Evolutionary conservation across 2,329 filamentous ascomycete species (phyloP).

Genomic region (Colletotrichum orbiculare): DNA sequence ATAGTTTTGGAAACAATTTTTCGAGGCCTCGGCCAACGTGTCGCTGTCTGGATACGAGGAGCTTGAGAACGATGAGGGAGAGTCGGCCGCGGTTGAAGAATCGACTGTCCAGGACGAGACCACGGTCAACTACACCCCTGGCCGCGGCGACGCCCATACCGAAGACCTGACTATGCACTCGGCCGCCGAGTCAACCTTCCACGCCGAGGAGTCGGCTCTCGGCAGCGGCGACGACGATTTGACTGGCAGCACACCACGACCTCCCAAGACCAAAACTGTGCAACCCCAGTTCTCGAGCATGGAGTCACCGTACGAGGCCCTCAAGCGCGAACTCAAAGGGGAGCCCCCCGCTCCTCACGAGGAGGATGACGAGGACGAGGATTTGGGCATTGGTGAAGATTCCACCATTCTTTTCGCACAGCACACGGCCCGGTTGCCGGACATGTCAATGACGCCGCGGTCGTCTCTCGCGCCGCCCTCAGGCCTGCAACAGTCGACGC

Average conservation of each 20-base stretch:
- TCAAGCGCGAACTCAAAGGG: slow-evolving; percentile 74
- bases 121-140: slow-evolving; percentile 48
- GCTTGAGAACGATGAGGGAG: slow-evolving; percentile 73
- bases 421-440: slow-evolving; percentile 65
- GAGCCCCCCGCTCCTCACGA: slow-evolving; percentile 46
- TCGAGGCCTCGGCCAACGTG: slow-evolving; percentile 97
- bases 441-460: slow-evolving; percentile 72
- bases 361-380: slow-evolving; percentile 49
- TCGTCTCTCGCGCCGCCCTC: slow-evolving; percentile 42
- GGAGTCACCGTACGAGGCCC: slow-evolving; percentile 80
- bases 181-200: slow-evolving; percentile 47
- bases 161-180: slow-evolving; percentile 52
- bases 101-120: slow-evolving; percentile 68
- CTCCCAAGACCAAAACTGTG: slow-evolving; percentile 61
- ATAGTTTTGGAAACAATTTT: slow-evolving; percentile 99
- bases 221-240: slow-evolving; percentile 71
- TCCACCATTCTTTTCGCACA: slow-evolving; percentile 63
- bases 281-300: slow-evolving; percentile 71
- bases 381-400: slow-evolving; percentile 54
- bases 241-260: slow-evolving; percentile 75
- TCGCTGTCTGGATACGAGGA: slow-evolving; percentile 96
- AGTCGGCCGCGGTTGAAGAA: slow-evolving; percentile 60
- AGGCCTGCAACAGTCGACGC: slow-evolving; percentile 56
- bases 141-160: slow-evolving; percentile 45
- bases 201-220: slow-evolving; percentile 73